A percentile compares a stretch with the other conserved stretches of the same genome.
phyloP scores from a whole-genome alignment of 148 eudicot genomes.

The Camellia sinensis region DNA sequence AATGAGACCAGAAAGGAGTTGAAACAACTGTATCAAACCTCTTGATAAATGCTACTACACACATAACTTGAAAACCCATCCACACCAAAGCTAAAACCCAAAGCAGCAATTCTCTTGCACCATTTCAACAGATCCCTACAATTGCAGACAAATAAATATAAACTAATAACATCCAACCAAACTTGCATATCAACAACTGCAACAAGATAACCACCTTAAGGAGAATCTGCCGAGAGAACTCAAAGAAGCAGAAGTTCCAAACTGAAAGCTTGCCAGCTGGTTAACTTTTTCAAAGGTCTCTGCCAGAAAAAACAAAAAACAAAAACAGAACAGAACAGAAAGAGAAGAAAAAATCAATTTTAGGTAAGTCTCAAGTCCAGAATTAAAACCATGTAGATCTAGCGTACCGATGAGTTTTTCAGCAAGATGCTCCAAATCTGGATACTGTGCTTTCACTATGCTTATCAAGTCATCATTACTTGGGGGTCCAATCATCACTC shows the following conservation, averaged over 20 bases:
- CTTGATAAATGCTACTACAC: conserved; percentile 55
- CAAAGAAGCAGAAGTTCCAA: conserved; percentile 32
- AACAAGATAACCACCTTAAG: conserved; percentile 43
- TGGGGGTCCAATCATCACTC: conserved; percentile 63
- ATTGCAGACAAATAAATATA: conserved; percentile 9
- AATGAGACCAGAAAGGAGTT: background rate
- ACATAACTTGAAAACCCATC: conserved; percentile 45
- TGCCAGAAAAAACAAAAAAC: conserved; percentile 24
- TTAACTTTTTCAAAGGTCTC: conserved; percentile 67
- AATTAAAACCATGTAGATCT: background rate
- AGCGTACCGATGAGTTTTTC: conserved; percentile 63
- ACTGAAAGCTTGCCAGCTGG: conserved; percentile 35
- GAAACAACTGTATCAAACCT: conserved; percentile 43
- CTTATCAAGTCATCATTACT: conserved; percentile 51
- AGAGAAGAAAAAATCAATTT: background rate
- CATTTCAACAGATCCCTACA: conserved; percentile 85
- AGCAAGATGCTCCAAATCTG: conserved; percentile 60
- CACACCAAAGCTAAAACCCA: conserved; percentile 41
- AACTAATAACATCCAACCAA: background rate
- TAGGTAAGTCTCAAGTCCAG: background rate
- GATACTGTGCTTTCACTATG: conserved; percentile 63
- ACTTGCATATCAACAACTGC: background rate
- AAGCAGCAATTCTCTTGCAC: conserved; percentile 77
- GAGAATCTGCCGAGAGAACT: conserved; percentile 60
- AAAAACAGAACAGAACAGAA: background rate